Percentiles rank a stretch among this genome's conserved stretches.
phyloP scores from a whole-genome alignment of 495 filamentous ascomycete genomes.

The Copromyces sp. region DNA sequence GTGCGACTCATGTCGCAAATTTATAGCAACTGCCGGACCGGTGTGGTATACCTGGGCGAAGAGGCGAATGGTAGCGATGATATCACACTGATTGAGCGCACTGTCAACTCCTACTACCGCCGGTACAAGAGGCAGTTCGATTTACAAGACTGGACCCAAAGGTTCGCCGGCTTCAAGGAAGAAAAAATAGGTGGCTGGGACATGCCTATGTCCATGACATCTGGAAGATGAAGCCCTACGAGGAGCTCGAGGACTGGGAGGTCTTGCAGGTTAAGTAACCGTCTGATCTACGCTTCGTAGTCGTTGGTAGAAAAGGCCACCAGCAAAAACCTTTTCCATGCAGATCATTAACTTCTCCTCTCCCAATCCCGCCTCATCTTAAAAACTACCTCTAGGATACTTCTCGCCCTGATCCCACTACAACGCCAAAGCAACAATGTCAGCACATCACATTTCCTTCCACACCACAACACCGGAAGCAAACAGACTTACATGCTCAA shows the following conservation, averaged over 20 bases:
- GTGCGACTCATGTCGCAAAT: no score
- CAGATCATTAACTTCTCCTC: not conserved
- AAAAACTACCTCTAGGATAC: not conserved
- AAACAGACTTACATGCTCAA: constrained; percentile 19
- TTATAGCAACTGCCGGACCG: no score
- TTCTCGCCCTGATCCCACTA: not conserved
- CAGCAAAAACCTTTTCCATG: no score
- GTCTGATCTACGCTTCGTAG: no score
- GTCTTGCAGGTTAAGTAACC: not conserved
- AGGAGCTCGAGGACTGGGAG: not conserved
- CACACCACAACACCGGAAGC: not conserved
- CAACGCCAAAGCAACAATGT: not conserved
- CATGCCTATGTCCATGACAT: not conserved
- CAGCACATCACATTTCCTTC: not conserved
- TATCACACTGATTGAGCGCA: no score
- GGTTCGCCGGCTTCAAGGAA: no score
- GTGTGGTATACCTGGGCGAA: no score
- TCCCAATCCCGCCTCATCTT: not conserved
- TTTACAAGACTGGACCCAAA: no score
- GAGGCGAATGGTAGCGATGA: no score
- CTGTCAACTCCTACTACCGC: no score
- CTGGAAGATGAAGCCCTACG: not conserved
- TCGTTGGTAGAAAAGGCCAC: no score
- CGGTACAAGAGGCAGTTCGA: no score
- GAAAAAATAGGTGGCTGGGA: not conserved